These are phyloP conservation scores for Pestalotiopsis sp. DNA, from an alignment of 2,329 filamentous ascomycete genomes.

Conservation along the genomic window DNA sequence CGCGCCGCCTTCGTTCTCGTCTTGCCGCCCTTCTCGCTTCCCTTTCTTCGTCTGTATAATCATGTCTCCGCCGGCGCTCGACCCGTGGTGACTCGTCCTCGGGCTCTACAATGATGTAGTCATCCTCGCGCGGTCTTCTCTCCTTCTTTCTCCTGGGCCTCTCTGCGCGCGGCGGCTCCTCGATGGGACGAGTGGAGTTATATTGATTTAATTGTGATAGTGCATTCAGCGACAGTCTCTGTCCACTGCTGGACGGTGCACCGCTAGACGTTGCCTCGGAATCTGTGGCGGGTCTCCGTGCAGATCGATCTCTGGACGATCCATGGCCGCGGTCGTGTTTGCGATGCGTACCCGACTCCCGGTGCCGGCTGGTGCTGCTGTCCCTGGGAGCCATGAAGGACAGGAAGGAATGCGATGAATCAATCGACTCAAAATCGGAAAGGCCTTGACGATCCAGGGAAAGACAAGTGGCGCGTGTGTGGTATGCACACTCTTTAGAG, in stretches of 20 bases:
- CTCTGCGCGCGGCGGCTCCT: slow-evolving; percentile 44
- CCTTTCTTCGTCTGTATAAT: slow-evolving; percentile 16
- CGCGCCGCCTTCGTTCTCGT: slow-evolving; percentile 17
- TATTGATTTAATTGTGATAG: slow-evolving; percentile 67
- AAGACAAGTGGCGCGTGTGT: neutral
- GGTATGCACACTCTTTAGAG: slow-evolving; percentile 24
- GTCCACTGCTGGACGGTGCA: slow-evolving; percentile 21
- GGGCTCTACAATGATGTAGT: slow-evolving; percentile 22
- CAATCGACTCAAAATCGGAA: neutral
- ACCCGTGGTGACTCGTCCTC: slow-evolving; percentile 34
- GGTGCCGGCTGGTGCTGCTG: slow-evolving; percentile 27
- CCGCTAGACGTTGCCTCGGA: slow-evolving; percentile 36
- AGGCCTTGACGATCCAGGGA: neutral
- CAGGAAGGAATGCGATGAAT: slow-evolving; percentile 7
- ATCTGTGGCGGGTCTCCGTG: slow-evolving; percentile 33
- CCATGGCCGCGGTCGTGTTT: slow-evolving; percentile 39
- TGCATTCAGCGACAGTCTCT: slow-evolving; percentile 52
- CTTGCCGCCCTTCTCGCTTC: slow-evolving; percentile 12
- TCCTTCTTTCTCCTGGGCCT: slow-evolving; percentile 40
- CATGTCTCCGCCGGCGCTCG: slow-evolving; percentile 20
- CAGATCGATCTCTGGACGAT: slow-evolving; percentile 32
- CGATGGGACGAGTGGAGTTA: slow-evolving; percentile 47
- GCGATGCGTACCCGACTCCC: slow-evolving; percentile 28
- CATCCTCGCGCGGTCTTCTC: slow-evolving; percentile 28
- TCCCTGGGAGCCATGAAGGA: slow-evolving; percentile 34